Evolutionary conservation across 192 early-diverging fungal species (phyloP), one percentile per base, ranked within the genome.

Genomic region (Umbelopsis isabellina): DNA sequence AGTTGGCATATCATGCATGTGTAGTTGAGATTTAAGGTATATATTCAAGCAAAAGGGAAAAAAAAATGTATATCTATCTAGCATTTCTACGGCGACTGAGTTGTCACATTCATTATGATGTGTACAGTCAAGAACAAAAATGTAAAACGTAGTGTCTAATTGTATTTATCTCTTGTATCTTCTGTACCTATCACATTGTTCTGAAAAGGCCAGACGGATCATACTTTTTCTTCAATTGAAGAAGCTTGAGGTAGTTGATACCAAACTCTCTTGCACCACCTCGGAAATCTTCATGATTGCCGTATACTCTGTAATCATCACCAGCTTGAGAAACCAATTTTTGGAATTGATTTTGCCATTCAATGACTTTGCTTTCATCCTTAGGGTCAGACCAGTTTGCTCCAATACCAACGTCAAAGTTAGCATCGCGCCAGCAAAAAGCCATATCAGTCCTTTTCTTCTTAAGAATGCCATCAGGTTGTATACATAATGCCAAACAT

Each of bases 261-360:
- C 74, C 68, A 44, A 70, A 75, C 52, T 70, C 68, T 21, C 46
- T 65, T 20, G 68, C 55, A 22, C 37, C 61, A 23, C 74, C 74
- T 35, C 61, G 4, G 49, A 66, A 70, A 33, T 75, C 74, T 33
- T 45, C 44, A 69, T 75, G 74, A 47, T 75, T 75, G 23, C 55
- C 46, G 25, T 75, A 75, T 15, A 70, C 16, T 44, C 68, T 52
- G 15, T 66, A 46, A 35, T 58, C 46, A 30, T 75, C 55, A n/a
- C 74, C 74, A n/a, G 41, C 25, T 47, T 50, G 58, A n/a, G 52
- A 46, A 2, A 49, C 53, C 10, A 49, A 21, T n/a, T 52, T 50
- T 51, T 65, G 51, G n/a, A 75, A 52, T 33, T 51, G 20, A n/a
- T 69, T 35, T 18, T 47, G 68, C 67, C 68, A 75, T 30, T 65